phyloP scores from a whole-genome alignment of 257 asterid genomes.

The Nemophila menziesii region DNA sequence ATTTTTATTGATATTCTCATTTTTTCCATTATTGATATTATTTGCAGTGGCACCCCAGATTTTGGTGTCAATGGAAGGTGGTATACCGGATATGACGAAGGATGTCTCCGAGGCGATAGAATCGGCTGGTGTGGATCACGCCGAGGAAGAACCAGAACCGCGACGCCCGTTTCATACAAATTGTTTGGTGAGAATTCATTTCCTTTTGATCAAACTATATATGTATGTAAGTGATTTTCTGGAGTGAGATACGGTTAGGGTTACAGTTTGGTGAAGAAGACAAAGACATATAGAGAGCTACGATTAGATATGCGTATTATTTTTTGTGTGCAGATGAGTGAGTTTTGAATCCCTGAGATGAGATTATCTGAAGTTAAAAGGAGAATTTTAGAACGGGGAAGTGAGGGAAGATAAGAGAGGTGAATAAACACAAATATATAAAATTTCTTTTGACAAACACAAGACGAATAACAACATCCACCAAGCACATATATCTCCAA shows the following conservation, averaged over 20 bases:
- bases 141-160: slow-evolving; percentile 37
- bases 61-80: slow-evolving; percentile 51
- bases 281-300: neutral
- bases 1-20: neutral
- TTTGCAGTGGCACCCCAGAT: slow-evolving; percentile 28
- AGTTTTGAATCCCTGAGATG: too few species aligned
- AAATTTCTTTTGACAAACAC: too few species aligned
- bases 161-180: slow-evolving; percentile 75
- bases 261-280: slow-evolving; percentile 1
- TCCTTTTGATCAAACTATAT: neutral
- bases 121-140: slow-evolving; percentile 76
- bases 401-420: too few species aligned
- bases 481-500: too few species aligned
- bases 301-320: neutral
- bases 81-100: slow-evolving; percentile 6
- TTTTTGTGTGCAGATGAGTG: too few species aligned
- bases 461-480: too few species aligned
- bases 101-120: slow-evolving; percentile 29
- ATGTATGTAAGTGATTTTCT: neutral
- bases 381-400: too few species aligned
- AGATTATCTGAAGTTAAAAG: too few species aligned
- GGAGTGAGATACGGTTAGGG: slow-evolving; percentile 15
- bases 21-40: slow-evolving; percentile 17
- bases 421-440: too few species aligned
- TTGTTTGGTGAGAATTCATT: slow-evolving; percentile 71